Evolutionary conservation across 2,329 filamentous ascomycete genomes (phyloP), one percentile per base, ranked within the genome.

Genomic region (Arachnomyces sp.): DNA sequence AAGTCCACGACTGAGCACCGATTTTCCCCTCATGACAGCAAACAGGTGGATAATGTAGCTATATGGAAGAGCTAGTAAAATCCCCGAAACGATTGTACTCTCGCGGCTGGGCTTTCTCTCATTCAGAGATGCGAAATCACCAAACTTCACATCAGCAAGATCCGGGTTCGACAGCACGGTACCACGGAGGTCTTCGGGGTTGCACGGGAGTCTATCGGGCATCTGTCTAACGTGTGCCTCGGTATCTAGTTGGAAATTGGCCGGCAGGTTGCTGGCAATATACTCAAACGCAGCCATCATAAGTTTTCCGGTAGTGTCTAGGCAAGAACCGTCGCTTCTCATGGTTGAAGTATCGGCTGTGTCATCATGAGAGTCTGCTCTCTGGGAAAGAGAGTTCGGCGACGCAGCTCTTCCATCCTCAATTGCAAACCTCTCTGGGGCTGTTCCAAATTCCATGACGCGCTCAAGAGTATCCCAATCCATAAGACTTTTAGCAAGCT

Each of bases 381-480:
- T 12, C 12, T 36, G 33, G 6, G 40, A 40, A 40, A 28, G 4
- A 15, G 12, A 20, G 11, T n/a, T 28, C 13, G 6, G 43, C 32
- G 9, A 31, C 38, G 14, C 9, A 18, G 11, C 14, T 25, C 20
- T 13, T 13, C 28, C 34, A 14, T 38, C 28, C 2, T 31, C 25
- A 20, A 63, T 40, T 18, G 49, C 35, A 36, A 51, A 60, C 7
- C 49, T 46, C 9, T 43, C 36, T 1, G 49, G 40, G 9, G 36
- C 39, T 16, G 58, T 42, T 1, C 54, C 55, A 25, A 59, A 61
- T n/a, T 46, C 46, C 3, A 62, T 39, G 5, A 56, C 38, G 3
- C 47, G 36, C 36, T 62, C 57, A 25, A 60, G 38, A 9, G 48
- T 61, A 7, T 51, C 44, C 58, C 57, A 61, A 31, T 47, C 42